Percentiles rank a stretch among this genome's conserved stretches.
phyloP scores from a whole-genome alignment of 192 early-diverging fungal genomes.

The Coemansia sp. region DNA sequence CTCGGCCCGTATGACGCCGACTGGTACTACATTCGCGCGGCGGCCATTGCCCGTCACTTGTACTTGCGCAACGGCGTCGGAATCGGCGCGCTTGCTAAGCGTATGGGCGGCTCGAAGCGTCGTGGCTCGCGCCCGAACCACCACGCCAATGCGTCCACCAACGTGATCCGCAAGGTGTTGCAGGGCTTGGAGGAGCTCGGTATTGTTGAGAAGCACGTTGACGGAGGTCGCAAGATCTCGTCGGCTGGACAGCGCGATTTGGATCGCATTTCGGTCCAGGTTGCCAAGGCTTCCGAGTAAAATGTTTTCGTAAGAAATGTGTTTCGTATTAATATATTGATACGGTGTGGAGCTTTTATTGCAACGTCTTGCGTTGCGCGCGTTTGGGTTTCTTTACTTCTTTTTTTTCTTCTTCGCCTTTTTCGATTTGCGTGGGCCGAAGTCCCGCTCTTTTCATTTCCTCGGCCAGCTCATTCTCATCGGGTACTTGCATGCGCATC shows the following conservation, averaged over 20 bases:
- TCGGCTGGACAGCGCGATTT: conserved; percentile 97
- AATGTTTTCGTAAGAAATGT: neutral
- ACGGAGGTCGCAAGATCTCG: conserved; percentile 93
- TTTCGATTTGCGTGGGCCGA: conserved; percentile 71
- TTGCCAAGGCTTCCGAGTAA: conserved; percentile 52
- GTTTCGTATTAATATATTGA: no score
- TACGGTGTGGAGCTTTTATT: no score
- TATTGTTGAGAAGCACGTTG: conserved; percentile 90
- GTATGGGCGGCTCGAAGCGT: conserved; percentile 89
- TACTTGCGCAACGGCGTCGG: conserved; percentile 91
- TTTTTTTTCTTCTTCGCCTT: conserved; percentile 49
- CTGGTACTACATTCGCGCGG: conserved; percentile 99
- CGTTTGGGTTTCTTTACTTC: conserved; percentile 65
- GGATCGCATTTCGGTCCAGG: conserved; percentile 89
- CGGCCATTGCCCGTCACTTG: conserved; percentile 95
- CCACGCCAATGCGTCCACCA: conserved; percentile 83
- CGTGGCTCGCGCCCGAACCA: conserved; percentile 93
- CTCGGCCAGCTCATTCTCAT: conserved; percentile 68
- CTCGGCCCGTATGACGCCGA: conserved; percentile 96
- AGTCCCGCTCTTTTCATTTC: conserved; percentile 68
- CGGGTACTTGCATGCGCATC: conserved; percentile 66
- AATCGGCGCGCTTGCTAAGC: conserved; percentile 91
- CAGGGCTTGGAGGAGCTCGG: conserved; percentile 99
- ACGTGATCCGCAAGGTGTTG: conserved; percentile 92
- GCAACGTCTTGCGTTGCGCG: conserved; percentile 58